Evolutionary conservation across 495 filamentous ascomycete species (phyloP).

Genomic region (Xylaria telfairii): DNA sequence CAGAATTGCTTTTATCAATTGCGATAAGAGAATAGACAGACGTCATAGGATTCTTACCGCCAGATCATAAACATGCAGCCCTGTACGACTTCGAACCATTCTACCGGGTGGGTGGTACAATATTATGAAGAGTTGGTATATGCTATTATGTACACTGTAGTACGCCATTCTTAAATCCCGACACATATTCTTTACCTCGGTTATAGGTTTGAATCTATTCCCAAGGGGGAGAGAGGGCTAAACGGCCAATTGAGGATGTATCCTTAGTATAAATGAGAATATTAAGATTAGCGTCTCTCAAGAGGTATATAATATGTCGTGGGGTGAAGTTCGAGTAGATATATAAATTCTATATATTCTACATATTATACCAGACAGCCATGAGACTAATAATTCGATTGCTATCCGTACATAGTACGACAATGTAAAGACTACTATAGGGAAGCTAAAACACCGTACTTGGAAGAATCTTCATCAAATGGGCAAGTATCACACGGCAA

Average conservation of each 20-base stretch:
- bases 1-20: too few species aligned
- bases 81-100: slow-evolving; percentile 1
- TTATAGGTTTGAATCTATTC: neutral
- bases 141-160: neutral
- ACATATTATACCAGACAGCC: too few species aligned
- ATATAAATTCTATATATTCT: neutral
- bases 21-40: neutral
- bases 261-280: neutral
- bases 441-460: neutral
- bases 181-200: neutral
- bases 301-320: neutral
- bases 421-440: neutral
- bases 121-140: neutral
- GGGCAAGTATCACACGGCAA: neutral
- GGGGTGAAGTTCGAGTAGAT: neutral
- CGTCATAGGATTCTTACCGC: slow-evolving; percentile 1
- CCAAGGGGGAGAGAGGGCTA: neutral
- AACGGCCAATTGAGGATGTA: neutral
- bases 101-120: slow-evolving; percentile 1
- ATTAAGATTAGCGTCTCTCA: neutral
- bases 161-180: neutral
- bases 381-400: too few species aligned
- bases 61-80: neutral
- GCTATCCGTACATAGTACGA: neutral
- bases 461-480: neutral